Base-by-base conservation (phyloP, 1,284 basidiomycete genomes). In the Tilletia indica region DNA sequence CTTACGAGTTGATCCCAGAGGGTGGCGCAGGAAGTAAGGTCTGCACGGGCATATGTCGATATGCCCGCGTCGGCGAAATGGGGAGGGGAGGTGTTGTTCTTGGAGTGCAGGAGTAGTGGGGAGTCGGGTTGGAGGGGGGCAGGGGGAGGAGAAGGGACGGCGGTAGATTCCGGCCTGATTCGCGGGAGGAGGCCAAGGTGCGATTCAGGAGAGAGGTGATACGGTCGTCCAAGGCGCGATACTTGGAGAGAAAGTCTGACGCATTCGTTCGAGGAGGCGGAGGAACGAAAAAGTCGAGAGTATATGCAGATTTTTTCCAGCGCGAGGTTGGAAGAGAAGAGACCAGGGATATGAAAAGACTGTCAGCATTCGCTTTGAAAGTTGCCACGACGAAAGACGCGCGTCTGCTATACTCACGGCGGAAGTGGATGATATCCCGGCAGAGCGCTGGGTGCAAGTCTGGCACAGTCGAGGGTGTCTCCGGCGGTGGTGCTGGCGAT, bases 181-280 rank as follows among this genome's bases (percentile, higher is more conserved):
- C 78, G 8, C 82, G 74, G 16, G 79, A 79, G 0, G 74, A 72
- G 9, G 82, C 79, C 34, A 77, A 71, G 16, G 67, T 71, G 1
- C 82, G 76, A 56, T 83, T 83, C 31, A 83, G 71, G 0, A 78
- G 77, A 0, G 80, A 79, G 5, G 78, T 81, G 54, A 83, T 76
- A 0, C 74, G 70, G 58, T 83, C 82, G 71, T 83, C 82, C n/a
- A 83, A 69, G 14, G 72, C 69, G 4, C 82, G 78, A 36, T 82
- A 82, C 70, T 34, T 34, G 61, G 61, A 34, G 8, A 64, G 61
- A 11, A 64, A 39, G 61, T 64, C 61, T 64, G 61, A 8, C 25
- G 51, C n/a, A n/a, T 54, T 48, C 47, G 19, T 9, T 48, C 11
- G 47, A 19, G 19, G 47, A 19, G 47, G 47, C 25, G 48, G 48